Evolutionary conservation across 192 early-diverging fungal genomes (phyloP).

Genomic region (Linnemannia zychae): DNA sequence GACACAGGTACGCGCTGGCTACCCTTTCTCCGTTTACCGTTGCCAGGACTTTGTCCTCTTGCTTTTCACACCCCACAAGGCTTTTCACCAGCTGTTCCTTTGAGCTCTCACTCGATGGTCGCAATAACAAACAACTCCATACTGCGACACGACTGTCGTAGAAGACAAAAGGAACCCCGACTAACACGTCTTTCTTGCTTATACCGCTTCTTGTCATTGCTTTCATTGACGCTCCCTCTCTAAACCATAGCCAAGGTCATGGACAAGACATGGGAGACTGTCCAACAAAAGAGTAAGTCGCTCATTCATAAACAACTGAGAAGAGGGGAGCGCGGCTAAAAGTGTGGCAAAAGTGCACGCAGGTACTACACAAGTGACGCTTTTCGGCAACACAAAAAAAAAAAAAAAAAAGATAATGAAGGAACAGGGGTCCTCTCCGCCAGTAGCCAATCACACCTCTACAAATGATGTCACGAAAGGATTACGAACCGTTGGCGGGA

Average conservation of each 20-base stretch:
- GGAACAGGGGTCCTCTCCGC: neutral
- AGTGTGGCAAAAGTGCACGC: neutral
- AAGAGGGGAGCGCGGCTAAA: no score
- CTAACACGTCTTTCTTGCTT: neutral
- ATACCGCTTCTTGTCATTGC: neutral
- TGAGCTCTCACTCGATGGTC: neutral
- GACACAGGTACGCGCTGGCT: constrained; percentile 58
- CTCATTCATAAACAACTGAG: neutral
- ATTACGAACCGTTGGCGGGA: neutral
- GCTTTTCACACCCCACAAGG: neutral
- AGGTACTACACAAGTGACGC: constrained; percentile 12
- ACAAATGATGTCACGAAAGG: constrained; percentile 13
- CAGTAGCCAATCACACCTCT: neutral
- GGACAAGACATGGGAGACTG: constrained; percentile 87
- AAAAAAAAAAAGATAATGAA: neutral
- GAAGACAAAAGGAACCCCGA: neutral
- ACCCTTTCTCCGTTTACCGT: neutral
- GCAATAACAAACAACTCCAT: neutral
- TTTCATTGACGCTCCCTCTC: constrained; percentile 5
- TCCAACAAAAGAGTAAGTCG: constrained; percentile 92
- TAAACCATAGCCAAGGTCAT: constrained; percentile 64
- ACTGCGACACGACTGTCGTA: neutral
- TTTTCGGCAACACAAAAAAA: constrained; percentile 4
- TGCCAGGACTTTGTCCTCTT: neutral
- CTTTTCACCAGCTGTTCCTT: no score